Evolutionary conservation across 768 basidiomycete genomes (phyloP), one percentile per base, ranked within the genome.

Genomic region (Saitozyma podzolica): DNA sequence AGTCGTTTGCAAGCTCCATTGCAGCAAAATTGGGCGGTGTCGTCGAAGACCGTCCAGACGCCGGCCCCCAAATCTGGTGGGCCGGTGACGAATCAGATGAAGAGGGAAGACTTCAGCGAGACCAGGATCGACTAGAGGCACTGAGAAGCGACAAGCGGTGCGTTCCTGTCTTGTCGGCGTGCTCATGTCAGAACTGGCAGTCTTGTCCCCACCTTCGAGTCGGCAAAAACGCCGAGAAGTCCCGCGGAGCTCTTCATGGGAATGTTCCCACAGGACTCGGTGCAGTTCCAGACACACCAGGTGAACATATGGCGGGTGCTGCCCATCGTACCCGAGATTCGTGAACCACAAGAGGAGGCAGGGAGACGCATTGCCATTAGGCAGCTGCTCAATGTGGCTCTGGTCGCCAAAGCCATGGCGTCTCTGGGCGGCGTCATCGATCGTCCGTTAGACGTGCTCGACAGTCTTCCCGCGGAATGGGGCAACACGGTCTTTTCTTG

Each of bases 1-100:
- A n/a, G 40, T 56, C 55, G 40, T 16, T 17, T 13, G 50, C 50
- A 37, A 39, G 16, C 11, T n/a, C 37, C 17, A 39, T 49, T 40
- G 50, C 42, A 56, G 58, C 62, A 55, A 58, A 52, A 65, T 19
- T 52, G 11, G 51, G 51, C 7, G 17, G 64, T 51, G 62, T 65
- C 16, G 5, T 56, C 29, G 37, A 40, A 41, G 37, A 42, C 39
- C 19, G n/a, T 87, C 58, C 86, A 84, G 67, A 85, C 85, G 50
- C 56, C 47, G 62, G 59, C 39, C 19, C 19, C 17, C 13, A 68
- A 40, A 29, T 2, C 29, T 73, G 72, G 72, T 68, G 63, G 62
- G 62, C 66, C 13, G 63, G 69, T 29, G 54, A 61, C 19, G 72
- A 73, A 40, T 54, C 50, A 8, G 72, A 73, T 56, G 57, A 54